Conservation (phyloP, 1,139 yeast genomes). For the Kodamaea plutei region DNA sequence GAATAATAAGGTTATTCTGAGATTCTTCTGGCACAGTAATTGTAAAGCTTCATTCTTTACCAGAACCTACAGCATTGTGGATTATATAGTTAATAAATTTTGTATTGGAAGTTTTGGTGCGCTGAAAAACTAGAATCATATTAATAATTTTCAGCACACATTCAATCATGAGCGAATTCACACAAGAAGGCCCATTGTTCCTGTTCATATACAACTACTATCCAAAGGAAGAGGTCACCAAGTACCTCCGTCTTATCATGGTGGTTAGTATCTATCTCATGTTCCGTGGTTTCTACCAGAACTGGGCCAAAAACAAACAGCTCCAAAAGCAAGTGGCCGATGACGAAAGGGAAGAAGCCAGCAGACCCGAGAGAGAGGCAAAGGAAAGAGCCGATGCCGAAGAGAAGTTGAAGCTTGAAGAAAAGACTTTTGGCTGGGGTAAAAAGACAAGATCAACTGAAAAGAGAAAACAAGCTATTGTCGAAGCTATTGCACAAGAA, state of each 20-base stretch:
- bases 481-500: slow-evolving; percentile 45
- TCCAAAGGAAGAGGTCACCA: slow-evolving; percentile 30
- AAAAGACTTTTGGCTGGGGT: slow-evolving; percentile 71
- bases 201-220: slow-evolving; percentile 36
- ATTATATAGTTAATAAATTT: no score
- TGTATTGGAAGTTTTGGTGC: no score
- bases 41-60: no score
- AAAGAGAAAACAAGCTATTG: slow-evolving; percentile 48
- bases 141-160: no score
- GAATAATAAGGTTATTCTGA: no score
- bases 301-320: slow-evolving; percentile 49
- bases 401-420: slow-evolving; percentile 34
- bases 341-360: slow-evolving; percentile 43
- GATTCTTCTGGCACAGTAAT: no score
- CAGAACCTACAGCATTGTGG: no score
- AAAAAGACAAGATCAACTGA: slow-evolving; percentile 61
- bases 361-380: slow-evolving; percentile 29
- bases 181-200: slow-evolving; percentile 14
- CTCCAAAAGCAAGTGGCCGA: slow-evolving; percentile 45
- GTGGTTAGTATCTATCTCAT: slow-evolving; percentile 35
- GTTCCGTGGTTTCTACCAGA: slow-evolving; percentile 34
- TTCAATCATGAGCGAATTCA: slow-evolving; percentile 1
- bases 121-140: no score
- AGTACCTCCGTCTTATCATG: slow-evolving; percentile 37
- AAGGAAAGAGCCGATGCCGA: slow-evolving; percentile 26